Base-by-base conservation (phyloP, 805 yeast genomes). In the Phaffomyces opuntiae region DNA sequence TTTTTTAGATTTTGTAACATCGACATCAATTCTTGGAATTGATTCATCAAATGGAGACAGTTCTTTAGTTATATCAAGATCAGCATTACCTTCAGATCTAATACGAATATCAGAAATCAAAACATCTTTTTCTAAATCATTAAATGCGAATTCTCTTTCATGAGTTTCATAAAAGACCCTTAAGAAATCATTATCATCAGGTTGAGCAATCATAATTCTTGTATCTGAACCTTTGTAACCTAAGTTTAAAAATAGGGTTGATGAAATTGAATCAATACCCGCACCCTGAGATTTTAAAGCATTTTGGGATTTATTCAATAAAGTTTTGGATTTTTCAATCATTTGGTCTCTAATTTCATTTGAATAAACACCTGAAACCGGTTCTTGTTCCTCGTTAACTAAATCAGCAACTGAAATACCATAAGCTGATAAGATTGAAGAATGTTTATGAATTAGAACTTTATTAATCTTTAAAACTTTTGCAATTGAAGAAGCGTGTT, bases 201-300 rank as follows among this genome's bases (percentile, higher is more conserved):
- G 56, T 36, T 50, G 51, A 21, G 56, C 39, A 41, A 57, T 50
- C 56, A 70, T 62, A 42, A 73, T 62, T 52, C 69, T 70, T 16
- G 78, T 73, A 53, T 74, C 76, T 3, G 75, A 67, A 7, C 77
- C 76, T 42, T 60, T 65, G 52, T 69, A 73, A 40, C 74, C 65
- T 73, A 73, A 67, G 48, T 72, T 67, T 50, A 72, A 62, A 49
- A 57, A 64, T 9, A 65, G 59, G 3, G 50, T 50, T 7, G 54
- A 47, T 27, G 42, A 49, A 27, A 56, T 49, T 3, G 54, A 45
- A 46, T 64, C 67, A 14, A 49, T 42, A 40, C 48, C 37, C n/a
- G 51, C 55, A 42, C 64, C 56, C 60, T 65, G 51, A 48, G 53
- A 24, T 12, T 31, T 41, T n/a, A 57, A 46, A 3, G 45, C 42